A percentile compares a stretch with the other conserved stretches of the same genome.
Conservation (phyloP, 2,329 filamentous ascomycete genomes). For the Mollisiaceae sp. region DNA sequence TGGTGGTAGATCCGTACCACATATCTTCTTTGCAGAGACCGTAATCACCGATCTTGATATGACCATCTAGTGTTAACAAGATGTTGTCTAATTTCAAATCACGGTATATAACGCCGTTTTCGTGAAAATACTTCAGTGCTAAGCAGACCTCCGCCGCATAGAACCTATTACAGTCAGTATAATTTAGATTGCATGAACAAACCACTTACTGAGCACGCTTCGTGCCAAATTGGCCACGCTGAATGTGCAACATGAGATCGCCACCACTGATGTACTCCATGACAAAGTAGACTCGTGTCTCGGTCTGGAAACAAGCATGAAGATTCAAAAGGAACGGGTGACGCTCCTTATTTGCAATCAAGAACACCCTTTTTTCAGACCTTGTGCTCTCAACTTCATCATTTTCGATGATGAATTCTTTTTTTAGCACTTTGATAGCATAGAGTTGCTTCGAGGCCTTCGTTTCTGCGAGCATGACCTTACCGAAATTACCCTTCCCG, state of each 20-base stretch:
- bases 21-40: slow-evolving; percentile 99
- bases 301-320: slow-evolving; percentile 98
- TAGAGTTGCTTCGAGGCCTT: slow-evolving; percentile 92
- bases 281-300: slow-evolving; percentile 97
- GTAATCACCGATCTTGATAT: slow-evolving; percentile 99
- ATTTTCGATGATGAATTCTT: slow-evolving; percentile 99
- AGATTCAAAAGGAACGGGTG: slow-evolving; percentile 95
- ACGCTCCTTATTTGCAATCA: slow-evolving; percentile 95
- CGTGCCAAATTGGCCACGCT: slow-evolving; percentile 92
- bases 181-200: not conserved
- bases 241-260: slow-evolving; percentile 98
- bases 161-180: slow-evolving; percentile 63
- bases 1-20: slow-evolving; percentile 97
- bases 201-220: slow-evolving; percentile 87
- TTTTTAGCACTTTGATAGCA: slow-evolving; percentile 98
- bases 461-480: slow-evolving; percentile 98
- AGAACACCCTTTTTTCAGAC: slow-evolving; percentile 95
- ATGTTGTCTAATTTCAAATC: slow-evolving; percentile 87
- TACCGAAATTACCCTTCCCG: slow-evolving; percentile 99
- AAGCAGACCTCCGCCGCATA: slow-evolving; percentile 97
- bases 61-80: slow-evolving; percentile 89
- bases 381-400: slow-evolving; percentile 98
- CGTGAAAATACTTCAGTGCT: slow-evolving; percentile 98
- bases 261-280: slow-evolving; percentile 99
- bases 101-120: slow-evolving; percentile 97